Conservation (phyloP, 2,329 filamentous ascomycete genomes). For the Penicillium sp. region DNA sequence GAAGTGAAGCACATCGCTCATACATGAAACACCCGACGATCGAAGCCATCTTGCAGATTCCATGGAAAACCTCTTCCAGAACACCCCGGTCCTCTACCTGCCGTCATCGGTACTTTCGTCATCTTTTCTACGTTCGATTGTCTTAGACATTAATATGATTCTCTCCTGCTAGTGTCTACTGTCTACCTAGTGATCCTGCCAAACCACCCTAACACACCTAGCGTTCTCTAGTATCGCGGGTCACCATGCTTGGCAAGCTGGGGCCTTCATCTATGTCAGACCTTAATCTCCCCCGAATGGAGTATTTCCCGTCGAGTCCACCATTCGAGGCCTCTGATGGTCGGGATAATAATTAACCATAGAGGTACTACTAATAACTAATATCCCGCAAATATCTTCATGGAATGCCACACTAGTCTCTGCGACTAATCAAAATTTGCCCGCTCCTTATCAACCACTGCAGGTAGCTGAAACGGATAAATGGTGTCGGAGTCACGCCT, state of each 20-base stretch:
- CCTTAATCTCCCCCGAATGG: constrained; percentile 10
- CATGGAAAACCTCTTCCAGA: neutral
- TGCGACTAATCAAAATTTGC: neutral
- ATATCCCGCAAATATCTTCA: neutral
- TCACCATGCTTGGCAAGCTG: constrained; percentile 12
- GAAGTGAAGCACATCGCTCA: neutral
- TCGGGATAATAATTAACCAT: neutral
- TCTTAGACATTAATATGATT: too few relatives aligned
- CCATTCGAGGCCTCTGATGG: neutral
- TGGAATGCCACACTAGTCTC: neutral
- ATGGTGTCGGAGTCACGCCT: neutral
- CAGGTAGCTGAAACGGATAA: constrained; percentile 6
- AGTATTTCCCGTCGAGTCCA: constrained; percentile 4
- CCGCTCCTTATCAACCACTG: neutral
- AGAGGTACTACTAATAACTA: neutral
- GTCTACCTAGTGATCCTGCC: too few relatives aligned
- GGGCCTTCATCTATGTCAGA: constrained; percentile 22
- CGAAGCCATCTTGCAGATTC: neutral
- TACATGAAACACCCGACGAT: neutral
- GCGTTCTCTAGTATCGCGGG: neutral
- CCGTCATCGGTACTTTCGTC: neutral
- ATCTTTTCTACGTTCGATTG: neutral
- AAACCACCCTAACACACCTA: neutral
- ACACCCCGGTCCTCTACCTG: neutral
- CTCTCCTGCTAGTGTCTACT: neutral